These are phyloP conservation scores for Magnusiomyces suaveolens DNA, from an alignment of 1,139 yeast species.

Conservation along the genomic window DNA sequence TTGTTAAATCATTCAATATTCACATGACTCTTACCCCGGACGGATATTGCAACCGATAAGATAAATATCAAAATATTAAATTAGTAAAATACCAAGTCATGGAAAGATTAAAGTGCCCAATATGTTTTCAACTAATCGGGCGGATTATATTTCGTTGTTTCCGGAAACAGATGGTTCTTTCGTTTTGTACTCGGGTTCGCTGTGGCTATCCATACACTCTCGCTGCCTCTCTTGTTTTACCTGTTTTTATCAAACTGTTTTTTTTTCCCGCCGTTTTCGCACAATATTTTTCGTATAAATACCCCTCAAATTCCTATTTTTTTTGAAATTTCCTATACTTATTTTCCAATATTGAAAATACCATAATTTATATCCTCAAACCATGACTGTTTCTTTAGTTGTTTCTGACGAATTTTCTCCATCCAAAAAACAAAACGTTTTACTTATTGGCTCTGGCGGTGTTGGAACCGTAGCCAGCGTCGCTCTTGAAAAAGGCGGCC, in stretches of 20 bases:
- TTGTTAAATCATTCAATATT: no score
- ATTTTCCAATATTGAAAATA: background rate
- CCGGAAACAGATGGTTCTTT: no score
- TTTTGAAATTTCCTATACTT: background rate
- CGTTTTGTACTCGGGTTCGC: background rate
- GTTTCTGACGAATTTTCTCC: background rate
- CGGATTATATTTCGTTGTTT: no score
- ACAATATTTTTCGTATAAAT: background rate
- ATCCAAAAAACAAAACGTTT: constrained; percentile 21
- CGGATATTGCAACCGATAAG: no score
- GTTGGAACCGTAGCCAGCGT: constrained; percentile 65
- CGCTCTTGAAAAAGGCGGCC: constrained; percentile 39
- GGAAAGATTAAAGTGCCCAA: no score
- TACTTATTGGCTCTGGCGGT: constrained; percentile 63
- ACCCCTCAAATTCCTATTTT: background rate
- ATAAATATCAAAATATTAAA: no score
- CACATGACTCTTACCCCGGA: no score
- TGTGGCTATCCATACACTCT: background rate
- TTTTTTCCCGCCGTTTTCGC: no score
- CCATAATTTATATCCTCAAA: background rate
- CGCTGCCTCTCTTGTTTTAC: background rate
- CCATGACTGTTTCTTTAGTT: background rate
- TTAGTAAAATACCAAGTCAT: no score
- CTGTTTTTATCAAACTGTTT: background rate
- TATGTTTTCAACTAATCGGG: no score